Evolutionary conservation across 2,329 filamentous ascomycete species (phyloP), one percentile per base, ranked within the genome.

Genomic region (Septoria linicola): DNA sequence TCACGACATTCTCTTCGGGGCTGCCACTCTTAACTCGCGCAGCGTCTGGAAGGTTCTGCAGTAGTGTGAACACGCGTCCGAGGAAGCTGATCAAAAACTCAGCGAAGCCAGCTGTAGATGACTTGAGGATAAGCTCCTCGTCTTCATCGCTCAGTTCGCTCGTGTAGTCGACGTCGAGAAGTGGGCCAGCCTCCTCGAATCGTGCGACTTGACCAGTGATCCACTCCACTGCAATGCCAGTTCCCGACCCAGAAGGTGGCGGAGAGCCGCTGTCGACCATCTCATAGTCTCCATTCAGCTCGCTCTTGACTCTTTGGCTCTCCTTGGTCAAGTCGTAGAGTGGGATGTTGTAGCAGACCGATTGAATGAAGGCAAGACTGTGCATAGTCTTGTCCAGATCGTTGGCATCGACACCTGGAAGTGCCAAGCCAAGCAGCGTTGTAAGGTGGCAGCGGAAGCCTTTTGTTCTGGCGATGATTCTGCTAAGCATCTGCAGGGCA

Each of bases 381-480:
- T 96, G 89, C 62, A 96, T 81, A 0, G 93, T 97, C 77, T 99
- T 99, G 67, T 93, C 91, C 20, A 99, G 75, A 71, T 99, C 93
- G 67, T 99, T 99, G 58, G 95, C 91, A 71, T 99, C 95, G 52
- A 99, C 95, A 17, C 93, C 95, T 0, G 95, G 95, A 25, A 99
- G 76, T 3, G 92, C 89, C 53, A 99, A 78, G 4, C 92, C 93
- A n/a, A 99, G 75, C 30, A 99, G 75, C 0, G 92, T 92, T 1
- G 93, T 99, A 57, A 99, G 85, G 68, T 99, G 93, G 66, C 93
- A 97, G 54, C 93, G 82, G 68, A 93, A 96, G n/a, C 93, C 93
- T 71, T 95, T 97, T 34, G 90, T 89, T 66, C 88, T 85, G 11
- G 90, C 85, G 81, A 99, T 95, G 63, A 91, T 83, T 67, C 90